These are phyloP conservation scores for Fusarium sp. DNA, from an alignment of 2,329 filamentous ascomycete genomes.

Conservation along the genomic window DNA sequence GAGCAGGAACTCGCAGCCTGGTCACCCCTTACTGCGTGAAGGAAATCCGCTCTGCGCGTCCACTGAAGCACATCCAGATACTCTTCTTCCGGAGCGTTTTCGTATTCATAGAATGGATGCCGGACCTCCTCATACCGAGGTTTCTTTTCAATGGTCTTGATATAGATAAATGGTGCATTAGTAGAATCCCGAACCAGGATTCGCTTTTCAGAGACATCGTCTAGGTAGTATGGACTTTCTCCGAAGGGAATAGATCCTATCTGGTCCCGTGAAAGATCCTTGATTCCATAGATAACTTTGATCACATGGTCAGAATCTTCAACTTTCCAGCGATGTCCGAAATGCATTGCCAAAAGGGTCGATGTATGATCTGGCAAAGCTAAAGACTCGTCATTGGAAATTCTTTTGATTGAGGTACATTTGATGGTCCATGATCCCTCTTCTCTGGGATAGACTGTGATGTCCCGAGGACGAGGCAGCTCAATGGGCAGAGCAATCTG, in stretches of 20 bases:
- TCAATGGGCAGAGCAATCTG: slow-evolving; percentile 57
- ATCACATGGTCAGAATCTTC: slow-evolving; percentile 56
- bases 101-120: slow-evolving; percentile 51
- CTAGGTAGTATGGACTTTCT: slow-evolving; percentile 15
- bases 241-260: slow-evolving; percentile 49
- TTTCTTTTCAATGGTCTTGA: slow-evolving; percentile 49
- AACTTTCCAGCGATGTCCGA: slow-evolving; percentile 58
- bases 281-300: slow-evolving; percentile 51
- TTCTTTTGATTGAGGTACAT: slow-evolving; percentile 28
- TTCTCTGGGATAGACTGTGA: slow-evolving; percentile 56
- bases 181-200: slow-evolving; percentile 56
- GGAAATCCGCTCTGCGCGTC: slow-evolving; percentile 68
- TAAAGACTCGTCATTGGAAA: slow-evolving; percentile 36
- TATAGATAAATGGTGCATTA: slow-evolving; percentile 55
- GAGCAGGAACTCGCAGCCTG: slow-evolving; percentile 43
- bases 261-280: slow-evolving; percentile 43
- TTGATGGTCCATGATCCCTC: slow-evolving; percentile 50
- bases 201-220: slow-evolving; percentile 32
- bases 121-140: slow-evolving; percentile 51
- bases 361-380: slow-evolving; percentile 56
- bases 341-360: slow-evolving; percentile 60
- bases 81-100: slow-evolving; percentile 56
- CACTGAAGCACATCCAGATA: slow-evolving; percentile 63
- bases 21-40: slow-evolving; percentile 55
- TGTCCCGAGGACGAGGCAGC: slow-evolving; percentile 52